Evolutionary conservation across 768 basidiomycete genomes (phyloP).

Genomic region (Leucosporidium scottii): DNA sequence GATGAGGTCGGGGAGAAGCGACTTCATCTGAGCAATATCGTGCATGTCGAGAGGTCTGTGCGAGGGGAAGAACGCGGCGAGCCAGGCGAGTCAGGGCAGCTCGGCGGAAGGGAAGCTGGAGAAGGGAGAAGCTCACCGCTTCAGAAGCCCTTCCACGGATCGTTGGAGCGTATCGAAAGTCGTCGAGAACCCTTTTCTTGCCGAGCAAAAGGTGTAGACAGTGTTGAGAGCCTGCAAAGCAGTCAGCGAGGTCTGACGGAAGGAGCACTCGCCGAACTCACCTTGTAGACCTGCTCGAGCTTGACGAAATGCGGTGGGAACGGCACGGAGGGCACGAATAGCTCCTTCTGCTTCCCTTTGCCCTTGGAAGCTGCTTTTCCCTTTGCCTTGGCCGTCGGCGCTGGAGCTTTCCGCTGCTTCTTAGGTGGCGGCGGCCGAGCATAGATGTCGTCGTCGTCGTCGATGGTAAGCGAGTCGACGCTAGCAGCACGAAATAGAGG

Average conservation of each 20-base stretch:
- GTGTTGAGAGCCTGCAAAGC: constrained; percentile 68
- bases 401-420: too few relatives aligned
- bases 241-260: too few relatives aligned
- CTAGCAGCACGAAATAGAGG: too few relatives aligned
- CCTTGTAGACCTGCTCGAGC: constrained; percentile 55
- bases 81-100: background rate
- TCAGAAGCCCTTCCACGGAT: constrained; percentile 73
- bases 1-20: constrained; percentile 71
- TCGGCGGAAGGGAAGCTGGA: too few relatives aligned
- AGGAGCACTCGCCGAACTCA: constrained; percentile 35
- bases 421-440: too few relatives aligned
- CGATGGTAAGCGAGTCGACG: too few relatives aligned
- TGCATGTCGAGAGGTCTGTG: constrained; percentile 67
- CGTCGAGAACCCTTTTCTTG: constrained; percentile 68
- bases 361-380: background rate
- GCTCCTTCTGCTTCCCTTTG: constrained; percentile 32
- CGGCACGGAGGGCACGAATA: constrained; percentile 25
- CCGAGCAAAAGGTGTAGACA: constrained; percentile 77
- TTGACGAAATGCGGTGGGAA: constrained; percentile 60
- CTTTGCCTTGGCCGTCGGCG: background rate
- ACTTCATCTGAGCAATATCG: constrained; percentile 80
- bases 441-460: too few relatives aligned
- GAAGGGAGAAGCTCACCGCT: constrained; percentile 50
- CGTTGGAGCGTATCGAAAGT: constrained; percentile 67
- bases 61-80: background rate